Evolutionary conservation across 2,329 filamentous ascomycete species (phyloP).

Genomic region (Cladosporium phlei): DNA sequence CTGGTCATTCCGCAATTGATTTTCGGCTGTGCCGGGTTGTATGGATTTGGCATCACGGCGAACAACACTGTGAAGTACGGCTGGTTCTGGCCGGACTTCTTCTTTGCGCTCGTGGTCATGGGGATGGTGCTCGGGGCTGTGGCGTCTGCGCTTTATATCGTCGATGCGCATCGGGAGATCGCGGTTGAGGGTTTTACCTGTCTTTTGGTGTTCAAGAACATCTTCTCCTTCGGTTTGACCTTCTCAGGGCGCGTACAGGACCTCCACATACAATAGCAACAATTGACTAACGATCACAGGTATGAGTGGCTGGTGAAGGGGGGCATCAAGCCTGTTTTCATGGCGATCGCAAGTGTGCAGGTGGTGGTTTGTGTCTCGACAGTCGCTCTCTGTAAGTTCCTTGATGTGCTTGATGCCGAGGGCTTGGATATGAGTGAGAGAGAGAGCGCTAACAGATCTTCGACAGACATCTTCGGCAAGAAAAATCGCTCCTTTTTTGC

Average conservation of each 20-base stretch:
- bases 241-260: no score
- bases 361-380: conserved; percentile 69
- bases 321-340: conserved; percentile 63
- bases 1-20: conserved; percentile 79
- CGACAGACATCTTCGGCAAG: conserved; percentile 71
- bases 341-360: conserved; percentile 70
- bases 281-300: no score
- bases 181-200: conserved; percentile 85
- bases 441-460: neutral
- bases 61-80: conserved; percentile 58
- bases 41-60: conserved; percentile 75
- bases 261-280: no score
- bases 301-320: conserved; percentile 71
- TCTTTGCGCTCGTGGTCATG: conserved; percentile 77
- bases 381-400: conserved; percentile 70
- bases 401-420: neutral
- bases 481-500: conserved; percentile 69
- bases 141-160: conserved; percentile 78
- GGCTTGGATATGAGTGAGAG: no score
- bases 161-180: conserved; percentile 85
- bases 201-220: conserved; percentile 88
- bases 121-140: conserved; percentile 92
- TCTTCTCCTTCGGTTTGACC: conserved; percentile 82
- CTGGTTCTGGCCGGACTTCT: conserved; percentile 71
- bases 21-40: conserved; percentile 71